Percentiles rank a stretch among this genome's conserved stretches.
phyloP scores from a whole-genome alignment of 78 protist species.

The Polysphondylium violaceum region DNA sequence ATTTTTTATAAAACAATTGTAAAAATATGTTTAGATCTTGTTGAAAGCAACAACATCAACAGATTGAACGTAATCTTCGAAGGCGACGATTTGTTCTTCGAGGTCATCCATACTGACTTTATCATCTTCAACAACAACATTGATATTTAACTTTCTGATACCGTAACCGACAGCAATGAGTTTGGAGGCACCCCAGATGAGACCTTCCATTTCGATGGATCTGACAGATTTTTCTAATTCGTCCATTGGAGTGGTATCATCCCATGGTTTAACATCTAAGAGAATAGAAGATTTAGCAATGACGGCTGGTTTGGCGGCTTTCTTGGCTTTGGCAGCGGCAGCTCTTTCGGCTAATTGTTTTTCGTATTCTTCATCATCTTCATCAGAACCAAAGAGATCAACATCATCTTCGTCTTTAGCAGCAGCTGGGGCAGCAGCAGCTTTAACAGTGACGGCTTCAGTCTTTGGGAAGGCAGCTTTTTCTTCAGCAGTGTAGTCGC shows the following conservation, averaged over 20 bases:
- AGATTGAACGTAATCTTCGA: slow-evolving; percentile 92
- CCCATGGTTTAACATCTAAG: slow-evolving; percentile 95
- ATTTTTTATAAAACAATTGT: neutral
- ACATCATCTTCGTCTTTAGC: slow-evolving; percentile 84
- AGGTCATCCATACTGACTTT: slow-evolving; percentile 83
- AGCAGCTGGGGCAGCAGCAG: slow-evolving; percentile 69
- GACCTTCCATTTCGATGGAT: slow-evolving; percentile 89
- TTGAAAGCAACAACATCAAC: slow-evolving; percentile 89
- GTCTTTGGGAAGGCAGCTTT: slow-evolving; percentile 24
- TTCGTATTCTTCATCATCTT: slow-evolving; percentile 85
- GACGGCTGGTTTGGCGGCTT: slow-evolving; percentile 74
- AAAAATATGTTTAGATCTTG: slow-evolving; percentile 81
- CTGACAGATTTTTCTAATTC: slow-evolving; percentile 83
- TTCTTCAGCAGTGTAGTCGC: slow-evolving; percentile 75
- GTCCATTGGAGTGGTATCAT: slow-evolving; percentile 88
- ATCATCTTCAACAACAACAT: slow-evolving; percentile 89
- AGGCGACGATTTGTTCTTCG: slow-evolving; percentile 82
- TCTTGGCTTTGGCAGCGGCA: slow-evolving; percentile 56
- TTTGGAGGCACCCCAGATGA: slow-evolving; percentile 91
- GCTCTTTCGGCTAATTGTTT: slow-evolving; percentile 72
- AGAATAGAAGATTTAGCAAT: slow-evolving; percentile 87
- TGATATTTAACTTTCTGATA: slow-evolving; percentile 92
- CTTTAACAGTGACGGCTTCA: slow-evolving; percentile 21
- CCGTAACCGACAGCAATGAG: slow-evolving; percentile 93
- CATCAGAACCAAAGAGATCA: slow-evolving; percentile 86